Conservation (phyloP, 78 protist genomes). For the Dictyostelium intermedium region DNA sequence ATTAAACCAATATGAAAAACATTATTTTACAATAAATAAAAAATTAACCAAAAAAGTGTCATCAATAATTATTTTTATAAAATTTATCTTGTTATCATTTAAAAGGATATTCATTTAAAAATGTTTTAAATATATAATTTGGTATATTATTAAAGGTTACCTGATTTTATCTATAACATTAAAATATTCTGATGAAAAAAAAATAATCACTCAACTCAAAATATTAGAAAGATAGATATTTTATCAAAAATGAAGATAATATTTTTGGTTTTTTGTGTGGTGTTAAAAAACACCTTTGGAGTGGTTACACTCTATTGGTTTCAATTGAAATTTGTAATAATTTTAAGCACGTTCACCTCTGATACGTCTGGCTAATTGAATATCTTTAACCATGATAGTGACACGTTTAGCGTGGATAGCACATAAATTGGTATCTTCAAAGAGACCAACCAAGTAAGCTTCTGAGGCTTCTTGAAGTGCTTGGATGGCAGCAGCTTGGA, state of each 20-base stretch:
- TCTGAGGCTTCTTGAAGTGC: conserved; percentile 98
- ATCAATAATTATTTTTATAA: no score
- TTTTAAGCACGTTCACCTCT: conserved; percentile 95
- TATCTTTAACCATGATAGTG: conserved; percentile 95
- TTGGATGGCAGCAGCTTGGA: conserved; percentile 92
- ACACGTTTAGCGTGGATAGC: conserved; percentile 96
- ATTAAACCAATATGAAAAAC: no score
- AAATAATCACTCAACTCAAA: no score
- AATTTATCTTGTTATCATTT: no score
- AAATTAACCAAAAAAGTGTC: no score
- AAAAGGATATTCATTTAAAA: no score
- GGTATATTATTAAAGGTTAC: no score
- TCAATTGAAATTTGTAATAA: not conserved
- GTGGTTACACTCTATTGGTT: conserved; percentile 51
- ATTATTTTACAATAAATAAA: no score
- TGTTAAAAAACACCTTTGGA: conserved; percentile 83
- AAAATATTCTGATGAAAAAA: no score
- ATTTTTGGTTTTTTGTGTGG: conserved; percentile 32
- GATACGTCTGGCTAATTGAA: conserved; percentile 95
- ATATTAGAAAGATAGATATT: no score
- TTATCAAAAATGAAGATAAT: not conserved
- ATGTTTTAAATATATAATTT: no score
- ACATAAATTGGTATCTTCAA: conserved; percentile 96
- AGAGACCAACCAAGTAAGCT: conserved; percentile 94
- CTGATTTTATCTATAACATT: no score